Base-by-base conservation (phyloP, 495 filamentous ascomycete species). In the Collariella sp. region DNA sequence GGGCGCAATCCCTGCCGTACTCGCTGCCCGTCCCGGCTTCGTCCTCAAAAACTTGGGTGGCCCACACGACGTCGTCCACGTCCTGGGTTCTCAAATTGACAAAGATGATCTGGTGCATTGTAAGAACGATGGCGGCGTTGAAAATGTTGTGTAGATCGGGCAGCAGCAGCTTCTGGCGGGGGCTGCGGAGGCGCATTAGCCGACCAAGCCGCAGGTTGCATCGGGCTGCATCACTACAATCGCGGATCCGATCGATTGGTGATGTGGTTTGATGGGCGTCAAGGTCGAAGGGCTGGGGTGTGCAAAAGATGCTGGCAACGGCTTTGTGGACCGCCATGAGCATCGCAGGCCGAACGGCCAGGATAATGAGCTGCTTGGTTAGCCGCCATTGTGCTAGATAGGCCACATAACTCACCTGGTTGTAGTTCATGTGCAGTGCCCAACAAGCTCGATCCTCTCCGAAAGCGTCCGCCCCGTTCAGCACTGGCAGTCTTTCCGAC, bases 141-240 rank as follows among this genome's bases (percentile, higher is more conserved):
- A 75, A 76, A 34, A 72, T 55, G 48, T 69, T 62, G 60, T 76
- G 73, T 46, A 72, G 62, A 15, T 70, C 71, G 10, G 65, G 56
- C 40, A 69, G 49, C 15, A 70, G 59, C 10, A 71, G 61, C 44
- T 60, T 64, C 24, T 52, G 45, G 15, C 50, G 46, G 11, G 59
- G 60, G 50, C 55, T 62, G 18, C 60, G 54, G 24, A 48, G 58
- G 5, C 58, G 61, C 36, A 65, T 65, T 23, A 61, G 56, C 10
- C 57, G 50, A 4, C 56, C 68, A 2, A 76, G 65, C 2, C 55
- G 54, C 10, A 70, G 59, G 41, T 73, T 74, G 44, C 54, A 46
- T 9, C 66, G 61, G 0, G 70, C 70, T 1, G 65, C 62, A n/a
- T 66, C 61, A 43, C 57, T 59, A 60, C 69, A 72, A 19, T 43